A percentile compares a stretch with the other conserved stretches of the same genome.
Evolutionary conservation across 495 filamentous ascomycete genomes (phyloP).

Genomic region (Hapsidospora chrysogenum): DNA sequence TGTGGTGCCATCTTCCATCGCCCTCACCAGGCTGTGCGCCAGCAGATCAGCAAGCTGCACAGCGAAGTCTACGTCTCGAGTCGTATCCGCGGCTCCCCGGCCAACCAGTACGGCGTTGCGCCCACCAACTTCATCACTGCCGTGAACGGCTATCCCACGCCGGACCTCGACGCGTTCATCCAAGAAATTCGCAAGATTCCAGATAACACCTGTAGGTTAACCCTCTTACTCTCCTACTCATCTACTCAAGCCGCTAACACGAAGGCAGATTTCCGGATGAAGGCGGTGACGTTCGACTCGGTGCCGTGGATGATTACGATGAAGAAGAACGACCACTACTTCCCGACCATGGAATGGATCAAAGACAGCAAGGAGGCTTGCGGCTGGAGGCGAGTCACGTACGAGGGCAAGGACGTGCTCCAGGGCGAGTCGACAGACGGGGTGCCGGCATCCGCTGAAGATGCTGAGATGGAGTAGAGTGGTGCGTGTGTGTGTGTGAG

Average conservation of each 20-base stretch:
- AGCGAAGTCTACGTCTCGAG: conserved; percentile 94
- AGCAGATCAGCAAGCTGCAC: conserved; percentile 94
- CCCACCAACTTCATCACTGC: conserved; percentile 96
- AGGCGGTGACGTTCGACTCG: conserved; percentile 91
- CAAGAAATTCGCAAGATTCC: conserved; percentile 67
- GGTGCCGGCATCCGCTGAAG: conserved; percentile 13
- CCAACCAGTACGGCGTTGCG: conserved; percentile 83
- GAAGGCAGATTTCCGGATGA: conserved; percentile 63
- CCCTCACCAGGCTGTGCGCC: conserved; percentile 88
- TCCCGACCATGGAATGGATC: conserved; percentile 77
- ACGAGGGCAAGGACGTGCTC: conserved; percentile 40
- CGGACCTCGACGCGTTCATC: conserved; percentile 65
- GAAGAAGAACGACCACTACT: conserved; percentile 99
- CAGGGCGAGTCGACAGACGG: conserved; percentile 30
- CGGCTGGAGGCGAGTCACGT: conserved; percentile 58
- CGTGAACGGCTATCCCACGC: conserved; percentile 76
- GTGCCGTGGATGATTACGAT: conserved; percentile 96
- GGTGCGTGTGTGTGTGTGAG: too few species aligned
- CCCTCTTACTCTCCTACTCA: not conserved
- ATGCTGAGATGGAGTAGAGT: conserved; percentile 2
- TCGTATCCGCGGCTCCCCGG: conserved; percentile 64
- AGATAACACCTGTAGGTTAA: conserved; percentile 65
- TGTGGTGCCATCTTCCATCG: conserved; percentile 87
- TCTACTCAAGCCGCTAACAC: conserved; percentile 4
- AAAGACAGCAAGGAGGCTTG: conserved; percentile 45